These are phyloP conservation scores for Eucalyptus virginea DNA, from an alignment of 345 rosid genomes.

Conservation along the genomic window DNA sequence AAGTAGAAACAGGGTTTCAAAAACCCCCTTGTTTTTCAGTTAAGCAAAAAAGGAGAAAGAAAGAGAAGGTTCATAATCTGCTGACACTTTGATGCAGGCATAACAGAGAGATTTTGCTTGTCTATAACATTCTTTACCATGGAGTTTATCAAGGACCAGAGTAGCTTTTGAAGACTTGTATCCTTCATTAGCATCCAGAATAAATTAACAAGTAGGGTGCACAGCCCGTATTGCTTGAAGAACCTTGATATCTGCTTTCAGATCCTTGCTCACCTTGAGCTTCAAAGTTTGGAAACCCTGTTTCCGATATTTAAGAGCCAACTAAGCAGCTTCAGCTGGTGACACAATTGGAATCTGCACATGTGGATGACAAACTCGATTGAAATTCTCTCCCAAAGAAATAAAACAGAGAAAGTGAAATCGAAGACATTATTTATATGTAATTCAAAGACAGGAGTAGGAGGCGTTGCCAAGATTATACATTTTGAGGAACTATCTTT, in stretches of 20 bases:
- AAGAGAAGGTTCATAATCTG: not conserved
- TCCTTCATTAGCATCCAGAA: slow-evolving; percentile 95
- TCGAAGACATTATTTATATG: not conserved
- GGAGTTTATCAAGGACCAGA: slow-evolving; percentile 61
- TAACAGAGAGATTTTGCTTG: not conserved
- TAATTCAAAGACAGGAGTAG: not conserved
- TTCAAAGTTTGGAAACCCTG: slow-evolving; percentile 76
- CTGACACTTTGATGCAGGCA: not conserved
- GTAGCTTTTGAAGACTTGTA: slow-evolving; percentile 64
- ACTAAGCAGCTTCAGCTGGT: slow-evolving; percentile 60
- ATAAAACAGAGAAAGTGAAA: not conserved
- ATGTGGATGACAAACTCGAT: not conserved
- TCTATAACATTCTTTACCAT: slow-evolving; percentile 25
- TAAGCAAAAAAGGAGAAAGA: not conserved
- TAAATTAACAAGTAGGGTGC: slow-evolving; percentile 66
- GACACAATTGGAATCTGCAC: slow-evolving; percentile 89
- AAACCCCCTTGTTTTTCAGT: not conserved
- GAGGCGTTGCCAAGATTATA: not conserved
- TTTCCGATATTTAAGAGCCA: slow-evolving; percentile 57
- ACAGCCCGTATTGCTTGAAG: slow-evolving; percentile 69
- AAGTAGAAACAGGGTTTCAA: not conserved
- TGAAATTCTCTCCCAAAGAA: not conserved
- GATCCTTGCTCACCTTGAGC: slow-evolving; percentile 83
- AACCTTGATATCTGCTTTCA: slow-evolving; percentile 59
- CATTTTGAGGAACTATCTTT: not conserved